Base-by-base conservation (phyloP, 2,329 filamentous ascomycete species). In the Aspergillus sp. region DNA sequence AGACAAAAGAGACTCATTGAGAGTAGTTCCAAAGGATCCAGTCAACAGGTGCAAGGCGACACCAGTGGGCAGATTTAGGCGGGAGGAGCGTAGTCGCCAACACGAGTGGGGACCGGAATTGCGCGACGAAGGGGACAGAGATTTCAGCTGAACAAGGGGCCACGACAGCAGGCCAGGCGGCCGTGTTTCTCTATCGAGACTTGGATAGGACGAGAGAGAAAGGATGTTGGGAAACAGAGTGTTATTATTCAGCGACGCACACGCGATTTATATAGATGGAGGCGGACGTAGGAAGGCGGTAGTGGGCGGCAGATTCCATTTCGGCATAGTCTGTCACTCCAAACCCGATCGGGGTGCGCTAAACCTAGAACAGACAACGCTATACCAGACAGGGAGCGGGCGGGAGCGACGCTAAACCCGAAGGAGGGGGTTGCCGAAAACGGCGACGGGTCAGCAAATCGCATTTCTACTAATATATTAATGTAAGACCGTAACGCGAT, bases 381-480 rank as follows among this genome's bases (percentile, higher is more conserved):
- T n/a, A 26, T 26, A 13, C 24, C 24, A 13, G n/a, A 26, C 11
- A n/a, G n/a, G 24, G 24, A 11, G 24, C 11, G 11, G n/a, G 14
- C 24, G 24, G 24, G n/a, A 11, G 24, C 24, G 11, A 13, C 24
- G 24, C 24, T 26, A 26, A 26, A 26, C 24, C 24, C 24, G n/a
- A 26, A 26, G 11, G n/a, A n/a, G 24, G 11, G 24, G 14, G 24
- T 13, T 11, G 20, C 24, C 24, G 24, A 26, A 26, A 26, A 11
- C 11, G 24, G 24, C 24, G 24, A 26, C 24, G 24, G 11, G 5
- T 26, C 24, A 26, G 24, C 24, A 26, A 26, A 26, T 26, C 24
- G 24, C 24, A 26, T 26, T 26, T 26, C 24, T 26, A 26, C 24
- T 7, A 24, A 24, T 24, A 24, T n/a, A n/a, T n/a, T n/a, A n/a